Evolutionary conservation across 768 basidiomycete species (phyloP), one percentile per base, ranked within the genome.

Genomic region (Porphyrellus cyaneotinctus): DNA sequence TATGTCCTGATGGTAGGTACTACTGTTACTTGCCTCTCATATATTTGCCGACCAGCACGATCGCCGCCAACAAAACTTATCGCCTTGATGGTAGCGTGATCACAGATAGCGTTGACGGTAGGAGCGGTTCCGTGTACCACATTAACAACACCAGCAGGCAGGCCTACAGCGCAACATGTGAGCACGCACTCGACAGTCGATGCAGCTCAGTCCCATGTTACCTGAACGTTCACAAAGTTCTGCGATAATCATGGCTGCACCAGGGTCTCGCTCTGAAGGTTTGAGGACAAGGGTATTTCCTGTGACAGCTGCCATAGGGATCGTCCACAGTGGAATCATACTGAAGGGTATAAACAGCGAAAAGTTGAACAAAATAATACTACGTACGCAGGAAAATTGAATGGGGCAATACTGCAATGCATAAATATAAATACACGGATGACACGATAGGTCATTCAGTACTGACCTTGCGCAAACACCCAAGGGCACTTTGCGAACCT

Each of bases 51-150:
- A 31, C 95, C 95, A 4, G 95, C 95, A 24, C 79, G 78, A 68
- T 99, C 91, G 24, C 92, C 91, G 15, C 95, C 95, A 9, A 99
- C 95, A 64, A 99, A 97, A 57, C 91, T 92, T 64, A 98, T 94
- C 5, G 95, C 95, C 65, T 84, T 93, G 74, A 99, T 92, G 4
- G 78, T 73, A 4, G 93, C 87, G 64, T 94, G 83, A 65, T 97
- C 94, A 67, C 94, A 97, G 47, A 99, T 93, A 13, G 86, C 81
- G 61, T 97, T 95, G 43, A 99, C 95, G 2, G 92, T 93, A 2
- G 86, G 83, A 26, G 87, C 84, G 9, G 86, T 84, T 17, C 95
- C 95, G 62, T 99, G 95, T 14, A 98, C 87, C 43, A 97, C 77
- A 62, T 93, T 95, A 51, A 99, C 74, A 28, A 97, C 93, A 56